phyloP scores from a whole-genome alignment of 2,329 filamentous ascomycete species.

The Microdochium paspali region DNA sequence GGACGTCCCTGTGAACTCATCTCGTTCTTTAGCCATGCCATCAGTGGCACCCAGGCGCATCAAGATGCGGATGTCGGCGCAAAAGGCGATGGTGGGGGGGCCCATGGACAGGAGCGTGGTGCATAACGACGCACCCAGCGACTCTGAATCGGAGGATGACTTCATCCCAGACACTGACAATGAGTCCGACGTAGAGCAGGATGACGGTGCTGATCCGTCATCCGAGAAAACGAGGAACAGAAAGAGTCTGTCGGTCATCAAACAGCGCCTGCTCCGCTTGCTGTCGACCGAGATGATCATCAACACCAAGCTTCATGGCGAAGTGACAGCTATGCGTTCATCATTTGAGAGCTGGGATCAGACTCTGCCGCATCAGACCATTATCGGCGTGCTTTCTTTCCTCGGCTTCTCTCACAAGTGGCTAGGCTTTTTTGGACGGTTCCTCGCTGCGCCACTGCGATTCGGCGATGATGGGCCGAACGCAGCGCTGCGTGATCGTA shows the following conservation, averaged over 20 bases:
- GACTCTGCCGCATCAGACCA: slow-evolving; percentile 43
- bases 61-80: no score
- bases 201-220: not conserved
- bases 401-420: slow-evolving; percentile 48
- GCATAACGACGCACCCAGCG: no score
- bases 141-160: no score
- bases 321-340: slow-evolving; percentile 34
- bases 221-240: not conserved
- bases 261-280: slow-evolving; percentile 37
- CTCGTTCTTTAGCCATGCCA: not conserved
- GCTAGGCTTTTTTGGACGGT: slow-evolving; percentile 49
- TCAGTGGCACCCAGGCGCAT: no score
- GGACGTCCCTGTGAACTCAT: not conserved
- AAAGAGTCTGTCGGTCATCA: slow-evolving; percentile 29
- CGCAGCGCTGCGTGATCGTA: slow-evolving; percentile 31
- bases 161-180: slow-evolving; percentile 2
- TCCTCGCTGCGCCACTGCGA: slow-evolving; percentile 48
- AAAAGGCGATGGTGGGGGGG: no score
- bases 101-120: no score
- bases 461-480: slow-evolving; percentile 43
- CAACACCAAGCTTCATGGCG: slow-evolving; percentile 32
- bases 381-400: slow-evolving; percentile 46
- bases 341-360: slow-evolving; percentile 34
- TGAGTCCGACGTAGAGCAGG: not conserved
- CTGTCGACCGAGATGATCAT: slow-evolving; percentile 36